A percentile compares a stretch with the other conserved stretches of the same genome.
These are phyloP conservation scores for Ceratocystis diversiconidia DNA, from an alignment of 2,329 filamentous ascomycete species.

Conservation along the genomic window DNA sequence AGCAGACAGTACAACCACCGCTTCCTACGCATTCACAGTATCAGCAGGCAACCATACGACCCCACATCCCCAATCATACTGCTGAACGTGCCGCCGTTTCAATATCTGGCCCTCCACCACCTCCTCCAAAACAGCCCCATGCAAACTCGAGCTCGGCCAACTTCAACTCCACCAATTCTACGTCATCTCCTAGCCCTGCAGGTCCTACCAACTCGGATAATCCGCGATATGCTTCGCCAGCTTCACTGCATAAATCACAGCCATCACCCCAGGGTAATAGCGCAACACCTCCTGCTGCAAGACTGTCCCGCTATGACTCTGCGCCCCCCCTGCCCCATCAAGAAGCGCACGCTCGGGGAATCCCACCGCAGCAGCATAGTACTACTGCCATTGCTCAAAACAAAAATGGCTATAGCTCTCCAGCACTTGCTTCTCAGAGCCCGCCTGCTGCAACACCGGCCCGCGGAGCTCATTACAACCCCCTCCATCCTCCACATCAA, in stretches of 20 bases:
- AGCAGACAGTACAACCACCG: slow-evolving; percentile 24
- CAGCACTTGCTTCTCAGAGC: not conserved
- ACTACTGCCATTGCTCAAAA: not conserved
- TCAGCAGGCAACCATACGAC: slow-evolving; percentile 19
- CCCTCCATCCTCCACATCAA: not conserved
- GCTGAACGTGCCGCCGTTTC: not conserved
- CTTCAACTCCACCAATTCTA: not conserved
- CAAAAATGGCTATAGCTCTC: not conserved
- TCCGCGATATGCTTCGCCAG: not conserved
- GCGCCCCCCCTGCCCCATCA: slow-evolving; percentile 31
- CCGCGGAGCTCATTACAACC: not conserved
- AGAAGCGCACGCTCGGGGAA: not conserved
- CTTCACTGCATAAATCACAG: not conserved
- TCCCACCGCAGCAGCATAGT: not conserved
- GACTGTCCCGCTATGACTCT: slow-evolving; percentile 33
- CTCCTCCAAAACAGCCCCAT: slow-evolving; percentile 21
- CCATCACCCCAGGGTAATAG: not conserved
- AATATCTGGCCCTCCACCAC: slow-evolving; percentile 20
- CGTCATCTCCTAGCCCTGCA: not conserved
- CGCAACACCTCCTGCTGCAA: not conserved
- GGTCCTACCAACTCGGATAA: not conserved
- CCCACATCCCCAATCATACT: not conserved
- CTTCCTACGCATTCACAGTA: slow-evolving; percentile 25
- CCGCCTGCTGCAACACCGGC: not conserved
- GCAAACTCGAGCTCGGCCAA: slow-evolving; percentile 5